Evolutionary conservation across 176 grass and related monocot genomes (phyloP).

Genomic region (Leersia perrieri): DNA sequence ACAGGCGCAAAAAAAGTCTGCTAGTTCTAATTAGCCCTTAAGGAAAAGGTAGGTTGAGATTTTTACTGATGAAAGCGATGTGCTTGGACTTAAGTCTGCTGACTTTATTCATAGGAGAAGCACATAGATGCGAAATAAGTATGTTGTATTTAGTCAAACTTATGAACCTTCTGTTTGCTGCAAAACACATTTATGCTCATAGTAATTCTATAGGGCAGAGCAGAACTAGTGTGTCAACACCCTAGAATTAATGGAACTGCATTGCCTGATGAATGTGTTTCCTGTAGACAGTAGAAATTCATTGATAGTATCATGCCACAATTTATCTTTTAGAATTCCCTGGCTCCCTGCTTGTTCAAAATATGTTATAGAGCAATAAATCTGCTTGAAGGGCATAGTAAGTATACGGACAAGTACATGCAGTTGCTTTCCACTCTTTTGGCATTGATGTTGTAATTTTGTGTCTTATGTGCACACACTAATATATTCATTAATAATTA

Average conservation of each 20-base stretch:
- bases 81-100: background rate
- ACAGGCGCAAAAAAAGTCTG: too few relatives aligned
- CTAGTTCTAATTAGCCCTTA: too few relatives aligned
- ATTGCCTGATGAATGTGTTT: background rate
- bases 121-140: background rate
- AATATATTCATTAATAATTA: conserved; percentile 12
- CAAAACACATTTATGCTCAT: background rate
- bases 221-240: background rate
- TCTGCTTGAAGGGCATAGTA: background rate
- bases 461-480: background rate
- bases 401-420: background rate
- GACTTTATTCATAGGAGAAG: background rate
- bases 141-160: background rate
- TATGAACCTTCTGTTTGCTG: background rate
- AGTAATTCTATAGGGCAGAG: background rate
- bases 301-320: background rate
- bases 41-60: background rate
- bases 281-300: background rate
- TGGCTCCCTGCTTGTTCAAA: background rate
- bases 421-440: background rate
- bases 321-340: background rate
- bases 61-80: background rate
- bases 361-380: background rate
- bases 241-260: background rate
- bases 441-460: background rate